Conservation (phyloP, 2,329 filamentous ascomycete species). For the Tolypocladium sp. region DNA sequence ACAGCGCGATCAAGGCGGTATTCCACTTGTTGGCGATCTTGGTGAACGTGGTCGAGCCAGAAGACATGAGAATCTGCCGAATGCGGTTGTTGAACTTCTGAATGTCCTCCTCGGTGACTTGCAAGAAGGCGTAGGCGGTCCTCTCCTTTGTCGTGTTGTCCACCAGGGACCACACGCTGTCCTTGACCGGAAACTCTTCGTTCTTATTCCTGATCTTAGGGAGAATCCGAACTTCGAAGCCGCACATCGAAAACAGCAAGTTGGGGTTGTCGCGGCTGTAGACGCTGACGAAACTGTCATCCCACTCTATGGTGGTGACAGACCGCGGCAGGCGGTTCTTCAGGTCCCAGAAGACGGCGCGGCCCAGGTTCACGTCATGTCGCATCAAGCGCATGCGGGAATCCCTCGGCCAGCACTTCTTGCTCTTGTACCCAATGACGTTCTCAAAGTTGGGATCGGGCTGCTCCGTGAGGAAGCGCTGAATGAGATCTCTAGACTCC, state of each 20-base stretch:
- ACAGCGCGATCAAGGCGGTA: constrained; percentile 89
- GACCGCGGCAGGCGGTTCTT: constrained; percentile 94
- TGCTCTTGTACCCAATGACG: constrained; percentile 97
- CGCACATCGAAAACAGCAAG: constrained; percentile 92
- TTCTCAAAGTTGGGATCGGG: constrained; percentile 99
- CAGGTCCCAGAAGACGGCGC: constrained; percentile 97
- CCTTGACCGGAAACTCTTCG: constrained; percentile 94
- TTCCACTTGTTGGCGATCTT: constrained; percentile 99
- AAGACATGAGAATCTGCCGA: constrained; percentile 97
- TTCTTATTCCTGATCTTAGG: constrained; percentile 93
- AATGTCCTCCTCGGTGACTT: constrained; percentile 96
- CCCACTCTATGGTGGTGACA: constrained; percentile 97
- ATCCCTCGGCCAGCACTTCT: constrained; percentile 98
- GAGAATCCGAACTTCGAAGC: constrained; percentile 92
- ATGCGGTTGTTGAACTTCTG: constrained; percentile 99
- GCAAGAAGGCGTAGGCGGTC: constrained; percentile 92
- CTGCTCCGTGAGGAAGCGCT: constrained; percentile 95
- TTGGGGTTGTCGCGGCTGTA: constrained; percentile 98
- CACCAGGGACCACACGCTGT: constrained; percentile 95
- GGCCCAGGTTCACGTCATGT: constrained; percentile 94
- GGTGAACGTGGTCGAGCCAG: constrained; percentile 97
- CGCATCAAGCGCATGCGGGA: constrained; percentile 97
- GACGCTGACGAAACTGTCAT: constrained; percentile 95
- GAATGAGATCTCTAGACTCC: constrained; percentile 90
- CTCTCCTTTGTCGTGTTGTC: constrained; percentile 96